phyloP scores from a whole-genome alignment of 257 asterid genomes.

The Pogostemon cablin region DNA sequence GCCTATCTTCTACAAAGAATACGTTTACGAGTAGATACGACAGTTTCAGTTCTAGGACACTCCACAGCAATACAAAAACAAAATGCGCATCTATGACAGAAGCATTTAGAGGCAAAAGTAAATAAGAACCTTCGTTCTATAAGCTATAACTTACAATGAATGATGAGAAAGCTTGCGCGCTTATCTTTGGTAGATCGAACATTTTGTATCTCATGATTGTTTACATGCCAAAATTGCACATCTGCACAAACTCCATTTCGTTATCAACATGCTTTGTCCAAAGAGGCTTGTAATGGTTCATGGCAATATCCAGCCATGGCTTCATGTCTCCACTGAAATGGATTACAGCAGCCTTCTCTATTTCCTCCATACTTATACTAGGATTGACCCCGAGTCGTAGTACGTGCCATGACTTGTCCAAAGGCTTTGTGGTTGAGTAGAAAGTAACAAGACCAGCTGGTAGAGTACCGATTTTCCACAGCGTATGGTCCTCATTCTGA shows the following conservation, averaged over 20 bases:
- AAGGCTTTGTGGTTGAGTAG: slow-evolving; percentile 71
- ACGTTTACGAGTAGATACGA: slow-evolving; percentile 34
- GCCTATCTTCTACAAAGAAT: slow-evolving; percentile 44
- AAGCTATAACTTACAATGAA: slow-evolving; percentile 34
- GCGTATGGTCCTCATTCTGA: slow-evolving; percentile 78
- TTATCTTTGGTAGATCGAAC: background rate
- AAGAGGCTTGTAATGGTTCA: slow-evolving; percentile 87
- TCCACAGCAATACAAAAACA: slow-evolving; percentile 31
- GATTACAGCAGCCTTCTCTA: slow-evolving; percentile 86
- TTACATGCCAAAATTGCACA: slow-evolving; percentile 98
- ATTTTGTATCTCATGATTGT: slow-evolving; percentile 27
- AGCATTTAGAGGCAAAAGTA: slow-evolving; percentile 37
- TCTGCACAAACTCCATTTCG: slow-evolving; percentile 92
- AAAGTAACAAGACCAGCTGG: slow-evolving; percentile 90
- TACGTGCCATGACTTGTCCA: slow-evolving; percentile 96
- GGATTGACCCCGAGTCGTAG: slow-evolving; percentile 93
- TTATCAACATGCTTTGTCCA: slow-evolving; percentile 94
- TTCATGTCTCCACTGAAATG: slow-evolving; percentile 98
- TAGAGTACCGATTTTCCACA: slow-evolving; percentile 85
- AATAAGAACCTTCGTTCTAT: slow-evolving; percentile 47
- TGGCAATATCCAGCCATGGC: slow-evolving; percentile 98
- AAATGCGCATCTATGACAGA: slow-evolving; percentile 36
- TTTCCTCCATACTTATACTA: slow-evolving; percentile 91
- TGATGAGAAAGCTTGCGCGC: background rate
- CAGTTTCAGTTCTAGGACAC: slow-evolving; percentile 23